phyloP scores from a whole-genome alignment of 768 basidiomycete species.

The Tephrocybe sp. region DNA sequence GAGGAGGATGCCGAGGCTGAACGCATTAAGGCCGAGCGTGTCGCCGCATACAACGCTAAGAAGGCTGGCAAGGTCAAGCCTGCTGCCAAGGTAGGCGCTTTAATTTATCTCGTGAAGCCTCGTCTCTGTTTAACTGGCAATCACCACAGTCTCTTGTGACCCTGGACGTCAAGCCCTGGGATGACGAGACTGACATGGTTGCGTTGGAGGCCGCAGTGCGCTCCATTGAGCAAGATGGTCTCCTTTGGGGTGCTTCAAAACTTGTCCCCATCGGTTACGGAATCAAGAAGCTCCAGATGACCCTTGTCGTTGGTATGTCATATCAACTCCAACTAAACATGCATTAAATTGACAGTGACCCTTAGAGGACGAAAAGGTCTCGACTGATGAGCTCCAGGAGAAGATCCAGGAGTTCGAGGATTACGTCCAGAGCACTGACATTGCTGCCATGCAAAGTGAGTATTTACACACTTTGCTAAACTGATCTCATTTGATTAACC shows the following conservation, averaged over 20 bases:
- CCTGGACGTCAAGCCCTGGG: conserved; percentile 98
- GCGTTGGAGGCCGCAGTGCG: conserved; percentile 82
- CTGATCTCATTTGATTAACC: conserved; percentile 10
- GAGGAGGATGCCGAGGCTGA: conserved; percentile 86
- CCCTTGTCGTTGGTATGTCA: conserved; percentile 50
- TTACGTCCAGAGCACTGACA: conserved; percentile 86
- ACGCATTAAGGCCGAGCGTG: conserved; percentile 84
- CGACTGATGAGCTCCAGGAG: conserved; percentile 91
- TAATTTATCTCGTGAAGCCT: neutral
- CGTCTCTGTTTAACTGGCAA: conserved; percentile 3
- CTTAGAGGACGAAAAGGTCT: conserved; percentile 93
- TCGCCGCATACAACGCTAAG: conserved; percentile 90
- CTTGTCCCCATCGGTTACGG: conserved; percentile 88
- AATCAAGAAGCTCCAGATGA: conserved; percentile 88
- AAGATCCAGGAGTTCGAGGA: conserved; percentile 82
- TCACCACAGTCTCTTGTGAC: conserved; percentile 86
- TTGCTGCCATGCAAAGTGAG: conserved; percentile 93
- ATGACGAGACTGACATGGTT: conserved; percentile 97
- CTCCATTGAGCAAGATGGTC: conserved; percentile 83
- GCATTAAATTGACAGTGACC: neutral
- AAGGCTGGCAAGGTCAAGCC: conserved; percentile 90
- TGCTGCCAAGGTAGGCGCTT: conserved; percentile 66
- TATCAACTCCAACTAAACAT: conserved; percentile 11
- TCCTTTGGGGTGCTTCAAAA: conserved; percentile 95
- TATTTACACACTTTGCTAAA: conserved; percentile 2